Evolutionary conservation across 164 flowering plant species (phyloP).

Genomic region (Macadamia integrifolia): DNA sequence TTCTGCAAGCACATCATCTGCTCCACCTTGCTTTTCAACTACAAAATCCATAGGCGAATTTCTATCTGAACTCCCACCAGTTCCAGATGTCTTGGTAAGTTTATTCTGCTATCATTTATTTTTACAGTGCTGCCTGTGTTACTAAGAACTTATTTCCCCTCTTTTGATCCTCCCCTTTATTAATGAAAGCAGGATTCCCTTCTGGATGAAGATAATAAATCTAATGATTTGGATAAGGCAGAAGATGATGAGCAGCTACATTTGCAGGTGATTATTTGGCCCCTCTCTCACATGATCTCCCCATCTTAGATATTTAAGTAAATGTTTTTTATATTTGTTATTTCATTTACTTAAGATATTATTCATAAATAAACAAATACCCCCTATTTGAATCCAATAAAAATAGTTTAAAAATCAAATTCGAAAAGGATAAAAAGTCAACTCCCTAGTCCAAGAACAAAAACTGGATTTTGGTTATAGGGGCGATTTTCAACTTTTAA

Average conservation of each 20-base stretch:
- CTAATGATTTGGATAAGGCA: conserved; percentile 9
- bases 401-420: too few species aligned
- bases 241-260: conserved; percentile 23
- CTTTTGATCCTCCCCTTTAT: background rate
- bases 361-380: too few species aligned
- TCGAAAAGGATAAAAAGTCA: too few species aligned
- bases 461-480: too few species aligned
- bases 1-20: conserved; percentile 79
- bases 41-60: conserved; percentile 48
- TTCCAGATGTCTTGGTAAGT: conserved; percentile 29
- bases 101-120: background rate
- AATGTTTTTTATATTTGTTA: too few species aligned
- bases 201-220: conserved; percentile 23
- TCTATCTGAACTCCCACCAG: conserved; percentile 48
- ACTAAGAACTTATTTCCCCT: background rate
- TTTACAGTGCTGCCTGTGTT: too few species aligned
- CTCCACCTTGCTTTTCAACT: conserved; percentile 36
- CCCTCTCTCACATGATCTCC: background rate
- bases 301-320: background rate
- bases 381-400: too few species aligned
- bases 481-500: too few species aligned
- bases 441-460: too few species aligned
- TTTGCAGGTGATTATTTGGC: conserved; percentile 40
- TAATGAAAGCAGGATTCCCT: conserved; percentile 31
- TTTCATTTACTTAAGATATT: too few species aligned